Percentiles rank a stretch among this genome's conserved stretches.
These are phyloP conservation scores for Pilobolus umbonatus DNA, from an alignment of 192 early-diverging fungal genomes.

Conservation along the genomic window DNA sequence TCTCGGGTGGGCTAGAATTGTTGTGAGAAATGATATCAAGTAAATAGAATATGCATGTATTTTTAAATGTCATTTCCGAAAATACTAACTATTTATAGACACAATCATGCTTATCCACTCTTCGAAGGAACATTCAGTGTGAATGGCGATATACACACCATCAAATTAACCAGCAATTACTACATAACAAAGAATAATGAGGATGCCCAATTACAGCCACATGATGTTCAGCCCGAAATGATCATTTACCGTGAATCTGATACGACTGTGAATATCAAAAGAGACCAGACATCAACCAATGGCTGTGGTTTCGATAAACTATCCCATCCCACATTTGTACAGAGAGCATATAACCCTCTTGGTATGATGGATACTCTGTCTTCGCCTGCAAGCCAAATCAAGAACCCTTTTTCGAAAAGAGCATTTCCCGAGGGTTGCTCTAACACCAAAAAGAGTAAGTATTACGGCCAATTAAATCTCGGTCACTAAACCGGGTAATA, in stretches of 20 bases:
- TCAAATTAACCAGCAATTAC: constrained; percentile 53
- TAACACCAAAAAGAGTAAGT: constrained; percentile 26
- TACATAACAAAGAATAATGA: constrained; percentile 44
- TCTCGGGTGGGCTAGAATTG: constrained; percentile 52
- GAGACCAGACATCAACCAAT: background rate
- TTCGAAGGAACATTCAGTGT: constrained; percentile 56
- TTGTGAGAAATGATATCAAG: constrained; percentile 38
- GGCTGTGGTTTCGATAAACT: constrained; percentile 16
- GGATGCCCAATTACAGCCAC: constrained; percentile 39
- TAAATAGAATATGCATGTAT: too few species aligned
- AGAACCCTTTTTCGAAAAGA: background rate
- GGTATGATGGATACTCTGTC: background rate
- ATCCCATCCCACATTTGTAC: background rate
- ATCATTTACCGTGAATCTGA: constrained; percentile 65
- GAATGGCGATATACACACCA: constrained; percentile 49
- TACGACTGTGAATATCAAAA: constrained; percentile 17
- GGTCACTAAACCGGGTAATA: too few species aligned
- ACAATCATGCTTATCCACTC: constrained; percentile 31
- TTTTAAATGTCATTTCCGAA: too few species aligned
- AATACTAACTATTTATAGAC: background rate
- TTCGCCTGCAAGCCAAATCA: background rate
- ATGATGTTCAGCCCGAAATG: constrained; percentile 39
- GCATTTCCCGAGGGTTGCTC: constrained; percentile 14
- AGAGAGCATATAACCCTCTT: background rate
- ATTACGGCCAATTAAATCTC: too few species aligned